Evolutionary conservation across 2,329 filamentous ascomycete genomes (phyloP), one percentile per base, ranked within the genome.

Genomic region (Aspergillus fijiensis): DNA sequence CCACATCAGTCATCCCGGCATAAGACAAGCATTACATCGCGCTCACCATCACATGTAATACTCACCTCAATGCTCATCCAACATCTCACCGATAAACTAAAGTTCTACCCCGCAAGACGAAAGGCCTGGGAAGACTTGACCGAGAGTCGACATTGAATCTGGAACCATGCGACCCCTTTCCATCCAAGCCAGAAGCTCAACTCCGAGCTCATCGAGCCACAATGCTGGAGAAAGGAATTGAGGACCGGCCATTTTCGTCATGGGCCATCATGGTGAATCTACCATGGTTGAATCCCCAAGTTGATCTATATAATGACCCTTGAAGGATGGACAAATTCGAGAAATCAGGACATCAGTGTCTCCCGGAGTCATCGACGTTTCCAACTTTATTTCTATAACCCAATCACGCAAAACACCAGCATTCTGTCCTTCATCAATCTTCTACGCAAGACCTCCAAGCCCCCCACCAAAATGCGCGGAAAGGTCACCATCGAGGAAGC

Each of bases 401-500:
- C 12, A 2, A 47, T 9, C 12, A 5, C 35, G n/a, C 12, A 3
- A 21, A 21, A 29, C 7, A 51, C n/a, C 11, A 14, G 6, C 31
- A 23, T 23, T 14, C 4, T 6, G 19, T 23, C 10, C 29, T 39
- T 25, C 14, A 12, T 35, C 19, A 27, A 42, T 48, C 4, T 35
- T 11, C 5, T 48, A 5, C n/a, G n/a, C 7, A 29, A 27, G 23
- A 12, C 33, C 33, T 6, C 14, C 11, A 35, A 16, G 4, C 33
- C 33, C 3, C 33, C 33, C 14, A 35, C 25, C 54, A 61, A 55
- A 21, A 85, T 85, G 82, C 71, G 79, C 23, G 84, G 84, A 61
- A 87, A 87, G 63, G 76, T 87, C 57, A 80, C 81, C 29, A 74
- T 87, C 27, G 84, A 87, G 67, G 84, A 86, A 71, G 83, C 83